A percentile compares a stretch with the other conserved stretches of the same genome.
phyloP scores from a whole-genome alignment of 192 early-diverging fungal species.

The Backusella liffmaniae region DNA sequence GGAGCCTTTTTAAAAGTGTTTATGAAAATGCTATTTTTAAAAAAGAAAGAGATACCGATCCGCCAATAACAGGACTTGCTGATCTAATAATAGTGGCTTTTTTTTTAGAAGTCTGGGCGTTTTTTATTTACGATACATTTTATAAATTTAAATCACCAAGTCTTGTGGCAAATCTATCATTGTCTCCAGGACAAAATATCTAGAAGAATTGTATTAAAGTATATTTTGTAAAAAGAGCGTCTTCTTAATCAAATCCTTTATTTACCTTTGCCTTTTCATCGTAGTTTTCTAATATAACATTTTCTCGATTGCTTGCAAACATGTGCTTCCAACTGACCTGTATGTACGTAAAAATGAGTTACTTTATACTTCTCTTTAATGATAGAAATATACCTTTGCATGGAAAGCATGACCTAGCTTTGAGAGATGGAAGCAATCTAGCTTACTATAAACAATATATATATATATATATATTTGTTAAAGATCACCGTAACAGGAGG shows the following conservation, averaged over 20 bases:
- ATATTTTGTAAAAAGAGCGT: neutral
- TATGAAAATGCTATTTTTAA: neutral
- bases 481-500: neutral
- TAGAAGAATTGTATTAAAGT: neutral
- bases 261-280: neutral
- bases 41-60: neutral
- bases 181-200: neutral
- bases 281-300: neutral
- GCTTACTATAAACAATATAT: neutral
- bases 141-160: neutral
- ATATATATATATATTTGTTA: neutral
- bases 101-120: neutral
- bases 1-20: too few relatives aligned
- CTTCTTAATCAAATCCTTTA: neutral
- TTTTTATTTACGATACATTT: neutral
- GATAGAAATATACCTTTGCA: neutral
- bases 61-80: neutral
- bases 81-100: neutral
- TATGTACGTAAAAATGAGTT: neutral
- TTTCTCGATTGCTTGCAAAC: neutral
- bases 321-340: neutral
- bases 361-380: neutral
- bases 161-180: neutral
- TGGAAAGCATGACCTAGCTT: neutral
- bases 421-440: neutral